Conservation (phyloP, 768 basidiomycete species). For the Postia placenta region DNA sequence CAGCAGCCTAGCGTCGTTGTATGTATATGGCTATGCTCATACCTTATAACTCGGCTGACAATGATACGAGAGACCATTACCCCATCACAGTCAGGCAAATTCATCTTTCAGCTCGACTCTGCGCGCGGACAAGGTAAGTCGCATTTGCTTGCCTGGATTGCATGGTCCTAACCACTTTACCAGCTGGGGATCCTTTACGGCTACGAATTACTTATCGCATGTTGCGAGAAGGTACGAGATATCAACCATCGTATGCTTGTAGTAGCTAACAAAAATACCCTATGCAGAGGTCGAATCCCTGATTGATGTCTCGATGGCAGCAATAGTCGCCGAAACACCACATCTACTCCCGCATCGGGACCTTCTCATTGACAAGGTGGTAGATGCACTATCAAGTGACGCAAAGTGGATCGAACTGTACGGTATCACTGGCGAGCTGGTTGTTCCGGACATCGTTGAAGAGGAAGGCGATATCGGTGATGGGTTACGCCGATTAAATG, state of each 20-base stretch:
- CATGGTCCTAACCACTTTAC: slow-evolving; percentile 1
- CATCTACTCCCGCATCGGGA: slow-evolving; percentile 32
- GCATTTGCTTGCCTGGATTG: background rate
- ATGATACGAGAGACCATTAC: slow-evolving; percentile 56
- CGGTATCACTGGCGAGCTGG: slow-evolving; percentile 62
- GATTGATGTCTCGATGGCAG: slow-evolving; percentile 44
- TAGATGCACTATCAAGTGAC: slow-evolving; percentile 57
- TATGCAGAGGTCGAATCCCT: slow-evolving; percentile 60
- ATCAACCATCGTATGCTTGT: background rate
- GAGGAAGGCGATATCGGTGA: slow-evolving; percentile 22
- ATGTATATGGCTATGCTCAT: slow-evolving; percentile 19
- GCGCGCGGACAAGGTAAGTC: slow-evolving; percentile 50
- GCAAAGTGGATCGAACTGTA: slow-evolving; percentile 67
- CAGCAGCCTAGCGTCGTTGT: slow-evolving; percentile 45
- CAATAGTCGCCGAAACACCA: slow-evolving; percentile 32
- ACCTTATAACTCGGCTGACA: slow-evolving; percentile 2
- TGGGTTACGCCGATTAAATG: slow-evolving; percentile 21
- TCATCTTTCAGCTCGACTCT: slow-evolving; percentile 76
- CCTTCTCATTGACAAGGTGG: slow-evolving; percentile 40
- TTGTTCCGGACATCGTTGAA: slow-evolving; percentile 39
- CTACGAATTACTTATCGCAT: slow-evolving; percentile 72
- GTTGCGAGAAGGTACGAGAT: slow-evolving; percentile 66
- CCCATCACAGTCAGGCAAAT: slow-evolving; percentile 68
- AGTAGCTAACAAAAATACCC: background rate
- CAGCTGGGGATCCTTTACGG: slow-evolving; percentile 57